Evolutionary conservation across 1,284 basidiomycete species (phyloP).

Genomic region (Volvariella volvacea): DNA sequence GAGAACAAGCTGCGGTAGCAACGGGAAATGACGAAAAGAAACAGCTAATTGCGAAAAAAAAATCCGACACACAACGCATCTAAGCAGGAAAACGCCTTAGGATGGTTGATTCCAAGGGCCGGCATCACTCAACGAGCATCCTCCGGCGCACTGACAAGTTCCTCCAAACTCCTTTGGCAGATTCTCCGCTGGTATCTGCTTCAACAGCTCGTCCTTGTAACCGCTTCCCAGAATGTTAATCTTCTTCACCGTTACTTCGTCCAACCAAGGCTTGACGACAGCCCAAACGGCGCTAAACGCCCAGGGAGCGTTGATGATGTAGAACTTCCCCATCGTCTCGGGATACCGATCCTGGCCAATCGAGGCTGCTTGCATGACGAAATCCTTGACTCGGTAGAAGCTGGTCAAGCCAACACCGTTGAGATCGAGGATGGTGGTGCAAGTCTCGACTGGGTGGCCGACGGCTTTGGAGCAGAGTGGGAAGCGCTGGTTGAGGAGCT

Average conservation of each 20-base stretch:
- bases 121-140: conserved; percentile 85
- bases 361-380: conserved; percentile 72
- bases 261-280: conserved; percentile 90
- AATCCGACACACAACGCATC: no score
- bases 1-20: no score
- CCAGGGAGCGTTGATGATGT: conserved; percentile 94
- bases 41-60: no score
- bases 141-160: conserved; percentile 68
- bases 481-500: conserved; percentile 73
- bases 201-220: conserved; percentile 65
- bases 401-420: conserved; percentile 73
- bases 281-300: conserved; percentile 87
- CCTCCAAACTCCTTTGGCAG: conserved; percentile 87
- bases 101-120: conserved; percentile 87
- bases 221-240: conserved; percentile 73
- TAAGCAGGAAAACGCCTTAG: no score
- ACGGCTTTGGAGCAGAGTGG: conserved; percentile 72
- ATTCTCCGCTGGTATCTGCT: conserved; percentile 81
- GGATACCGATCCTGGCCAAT: conserved; percentile 93
- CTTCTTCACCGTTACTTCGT: conserved; percentile 91
- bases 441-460: conserved; percentile 93
- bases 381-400: conserved; percentile 92
- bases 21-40: no score
- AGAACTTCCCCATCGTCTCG: conserved; percentile 95
- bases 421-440: conserved; percentile 96